phyloP scores from a whole-genome alignment of 2,329 filamentous ascomycete genomes.

The Pestalotiopsis sp. region DNA sequence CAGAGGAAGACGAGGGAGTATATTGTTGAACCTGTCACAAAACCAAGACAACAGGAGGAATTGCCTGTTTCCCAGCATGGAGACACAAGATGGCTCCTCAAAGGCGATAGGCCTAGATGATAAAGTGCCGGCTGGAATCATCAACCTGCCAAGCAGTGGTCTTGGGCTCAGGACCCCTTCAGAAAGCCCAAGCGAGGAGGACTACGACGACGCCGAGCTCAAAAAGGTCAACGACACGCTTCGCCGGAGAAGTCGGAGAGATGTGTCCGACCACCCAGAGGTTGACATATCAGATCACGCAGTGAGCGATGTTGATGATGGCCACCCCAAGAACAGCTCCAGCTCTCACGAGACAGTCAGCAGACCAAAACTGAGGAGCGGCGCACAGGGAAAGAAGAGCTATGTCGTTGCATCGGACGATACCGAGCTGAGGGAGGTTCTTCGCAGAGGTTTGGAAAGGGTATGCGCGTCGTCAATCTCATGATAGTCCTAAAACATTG shows the following conservation, averaged over 20 bases:
- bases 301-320: conserved; percentile 7
- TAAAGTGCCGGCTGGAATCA: background rate
- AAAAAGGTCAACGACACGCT: conserved; percentile 21
- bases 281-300: background rate
- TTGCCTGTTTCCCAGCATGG: background rate
- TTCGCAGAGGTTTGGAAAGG: conserved; percentile 33
- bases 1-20: background rate
- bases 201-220: conserved; percentile 41
- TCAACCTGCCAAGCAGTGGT: background rate
- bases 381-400: conserved; percentile 21
- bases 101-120: background rate
- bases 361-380: background rate
- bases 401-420: conserved; percentile 35
- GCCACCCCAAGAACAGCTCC: conserved; percentile 8
- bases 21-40: background rate
- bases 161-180: conserved; percentile 24
- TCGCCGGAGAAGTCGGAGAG: conserved; percentile 20
- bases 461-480: conserved; percentile 18
- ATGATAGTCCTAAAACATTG: background rate
- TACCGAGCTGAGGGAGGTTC: conserved; percentile 42
- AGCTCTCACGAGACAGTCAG: conserved; percentile 15
- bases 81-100: background rate
- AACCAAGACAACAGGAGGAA: background rate
- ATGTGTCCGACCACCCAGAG: background rate
- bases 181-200: conserved; percentile 48